Conservation (phyloP, 805 yeast species). For the Kuraishia hungarica region DNA sequence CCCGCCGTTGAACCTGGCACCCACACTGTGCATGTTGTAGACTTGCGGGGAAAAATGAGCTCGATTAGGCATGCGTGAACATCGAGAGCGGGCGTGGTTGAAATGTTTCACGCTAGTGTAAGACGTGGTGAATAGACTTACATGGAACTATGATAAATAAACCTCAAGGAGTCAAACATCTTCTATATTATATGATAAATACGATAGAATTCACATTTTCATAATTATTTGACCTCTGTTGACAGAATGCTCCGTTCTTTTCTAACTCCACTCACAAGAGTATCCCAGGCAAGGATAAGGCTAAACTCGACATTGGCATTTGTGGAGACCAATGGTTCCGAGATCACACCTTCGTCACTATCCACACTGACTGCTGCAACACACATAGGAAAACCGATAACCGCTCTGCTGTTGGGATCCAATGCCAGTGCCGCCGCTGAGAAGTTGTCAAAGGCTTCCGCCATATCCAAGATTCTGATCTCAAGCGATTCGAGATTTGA, state of each 20-base stretch:
- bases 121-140: too few species aligned
- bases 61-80: not conserved
- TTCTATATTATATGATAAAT: too few species aligned
- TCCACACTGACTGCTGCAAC: conserved; percentile 73
- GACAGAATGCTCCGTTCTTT: not conserved
- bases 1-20: too few species aligned
- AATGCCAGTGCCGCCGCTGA: conserved; percentile 41
- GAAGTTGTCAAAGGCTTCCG: conserved; percentile 43
- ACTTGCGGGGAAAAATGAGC: not conserved
- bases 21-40: not conserved
- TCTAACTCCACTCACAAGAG: not conserved
- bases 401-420: conserved; percentile 70
- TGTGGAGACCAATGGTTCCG: conserved; percentile 52
- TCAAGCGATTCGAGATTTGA: conserved; percentile 53
- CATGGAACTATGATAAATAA: too few species aligned
- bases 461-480: conserved; percentile 46
- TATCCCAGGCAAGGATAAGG: conserved; percentile 15
- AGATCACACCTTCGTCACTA: conserved; percentile 58
- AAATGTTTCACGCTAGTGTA: too few species aligned
- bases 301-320: conserved; percentile 68
- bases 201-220: not conserved
- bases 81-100: not conserved
- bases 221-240: not conserved
- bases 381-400: conserved; percentile 66
- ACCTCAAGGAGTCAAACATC: too few species aligned